A percentile compares a stretch with the other conserved stretches of the same genome.
Evolutionary conservation across 2,329 filamentous ascomycete genomes (phyloP).

Genomic region (Curvularia sp.): DNA sequence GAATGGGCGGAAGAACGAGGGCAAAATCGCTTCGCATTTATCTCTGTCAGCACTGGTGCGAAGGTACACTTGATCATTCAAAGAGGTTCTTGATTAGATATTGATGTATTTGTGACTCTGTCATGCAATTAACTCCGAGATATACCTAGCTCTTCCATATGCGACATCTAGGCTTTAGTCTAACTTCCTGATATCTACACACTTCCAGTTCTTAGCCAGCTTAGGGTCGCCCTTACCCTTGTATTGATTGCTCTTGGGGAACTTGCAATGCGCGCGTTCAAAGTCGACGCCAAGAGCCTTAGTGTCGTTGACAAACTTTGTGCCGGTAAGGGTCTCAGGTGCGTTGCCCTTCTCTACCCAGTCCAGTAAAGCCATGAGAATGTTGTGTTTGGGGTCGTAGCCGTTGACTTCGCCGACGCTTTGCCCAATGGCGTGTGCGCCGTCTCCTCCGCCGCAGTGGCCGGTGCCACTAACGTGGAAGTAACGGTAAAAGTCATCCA

Average conservation of each 20-base stretch:
- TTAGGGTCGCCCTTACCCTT: constrained; percentile 42
- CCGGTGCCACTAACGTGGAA: constrained; percentile 62
- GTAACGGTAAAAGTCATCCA: constrained; percentile 59
- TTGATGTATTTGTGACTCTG: not conserved
- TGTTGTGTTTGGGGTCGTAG: constrained; percentile 53
- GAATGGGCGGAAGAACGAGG: not conserved
- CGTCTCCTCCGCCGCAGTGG: constrained; percentile 60
- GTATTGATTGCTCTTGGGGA: constrained; percentile 46
- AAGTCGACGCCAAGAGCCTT: constrained; percentile 41
- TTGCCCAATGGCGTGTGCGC: constrained; percentile 53
- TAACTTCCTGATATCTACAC: constrained; percentile 24
- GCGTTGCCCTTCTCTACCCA: constrained; percentile 57
- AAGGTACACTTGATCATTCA: not conserved
- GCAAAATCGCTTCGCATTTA: not conserved
- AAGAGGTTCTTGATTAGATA: not conserved
- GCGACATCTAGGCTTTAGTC: not conserved
- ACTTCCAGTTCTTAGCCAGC: constrained; percentile 45
- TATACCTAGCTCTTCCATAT: not conserved
- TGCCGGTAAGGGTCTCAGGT: constrained; percentile 51
- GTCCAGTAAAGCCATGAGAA: constrained; percentile 57
- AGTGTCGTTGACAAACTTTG: constrained; percentile 42
- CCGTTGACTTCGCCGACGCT: constrained; percentile 25
- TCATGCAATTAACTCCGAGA: not conserved
- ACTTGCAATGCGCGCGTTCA: constrained; percentile 49
- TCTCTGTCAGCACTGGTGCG: not conserved